These are phyloP conservation scores for Sanguinoderma infundibulare DNA, from an alignment of 1,284 basidiomycete genomes.

Conservation along the genomic window DNA sequence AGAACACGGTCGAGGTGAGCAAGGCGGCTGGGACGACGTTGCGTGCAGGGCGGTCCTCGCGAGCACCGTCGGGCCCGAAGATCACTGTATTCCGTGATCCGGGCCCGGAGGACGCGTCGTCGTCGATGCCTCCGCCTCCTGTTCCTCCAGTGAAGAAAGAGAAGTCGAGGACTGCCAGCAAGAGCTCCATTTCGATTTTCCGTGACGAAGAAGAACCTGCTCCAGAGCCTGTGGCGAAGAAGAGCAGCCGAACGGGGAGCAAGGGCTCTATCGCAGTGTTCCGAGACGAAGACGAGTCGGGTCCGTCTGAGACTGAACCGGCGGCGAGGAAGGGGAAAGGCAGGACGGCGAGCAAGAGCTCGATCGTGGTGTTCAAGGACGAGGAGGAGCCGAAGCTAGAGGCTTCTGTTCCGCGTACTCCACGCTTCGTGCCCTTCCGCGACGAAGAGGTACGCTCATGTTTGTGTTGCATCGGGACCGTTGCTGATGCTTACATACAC, in stretches of 20 bases:
- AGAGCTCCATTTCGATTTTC: slow-evolving; percentile 51
- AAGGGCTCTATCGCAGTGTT: slow-evolving; percentile 30
- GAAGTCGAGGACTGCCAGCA: slow-evolving; percentile 21
- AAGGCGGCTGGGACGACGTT: slow-evolving; percentile 69
- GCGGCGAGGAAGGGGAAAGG: slow-evolving; percentile 31
- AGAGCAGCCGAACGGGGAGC: slow-evolving; percentile 22
- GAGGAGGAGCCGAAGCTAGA: slow-evolving; percentile 25
- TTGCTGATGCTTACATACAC: background rate
- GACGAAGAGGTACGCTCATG: slow-evolving; percentile 42
- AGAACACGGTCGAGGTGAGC: slow-evolving; percentile 70
- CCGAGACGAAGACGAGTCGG: slow-evolving; percentile 31
- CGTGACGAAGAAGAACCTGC: slow-evolving; percentile 43
- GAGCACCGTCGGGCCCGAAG: slow-evolving; percentile 50
- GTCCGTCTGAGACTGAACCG: slow-evolving; percentile 37
- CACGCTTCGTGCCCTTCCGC: slow-evolving; percentile 68
- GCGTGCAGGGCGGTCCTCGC: slow-evolving; percentile 56
- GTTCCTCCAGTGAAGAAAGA: slow-evolving; percentile 32
- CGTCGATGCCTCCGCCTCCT: slow-evolving; percentile 34
- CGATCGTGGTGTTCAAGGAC: slow-evolving; percentile 32
- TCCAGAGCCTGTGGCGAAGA: slow-evolving; percentile 32
- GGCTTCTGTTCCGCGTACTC: slow-evolving; percentile 44
- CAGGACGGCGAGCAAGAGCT: slow-evolving; percentile 19
- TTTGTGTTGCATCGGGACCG: background rate
- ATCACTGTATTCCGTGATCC: slow-evolving; percentile 65
- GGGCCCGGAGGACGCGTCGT: slow-evolving; percentile 24